phyloP scores from a whole-genome alignment of 1,284 basidiomycete species.

The Stygiomarasmius scandens region DNA sequence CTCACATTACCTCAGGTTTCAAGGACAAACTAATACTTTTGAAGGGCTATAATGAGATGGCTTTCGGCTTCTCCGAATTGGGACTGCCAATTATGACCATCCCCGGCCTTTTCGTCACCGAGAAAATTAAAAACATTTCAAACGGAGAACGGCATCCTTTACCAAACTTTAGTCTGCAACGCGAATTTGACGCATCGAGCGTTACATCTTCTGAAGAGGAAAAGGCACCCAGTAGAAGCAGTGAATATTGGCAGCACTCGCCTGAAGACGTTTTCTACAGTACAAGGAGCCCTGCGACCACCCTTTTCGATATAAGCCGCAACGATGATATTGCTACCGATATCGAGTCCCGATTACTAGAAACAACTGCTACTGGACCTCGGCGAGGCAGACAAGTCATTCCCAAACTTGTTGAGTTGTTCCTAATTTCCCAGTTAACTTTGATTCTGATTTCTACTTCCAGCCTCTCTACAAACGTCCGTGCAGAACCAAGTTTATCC shows the following conservation, averaged over 20 bases:
- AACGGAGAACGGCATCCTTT: constrained; percentile 12
- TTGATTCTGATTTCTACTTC: constrained; percentile 17
- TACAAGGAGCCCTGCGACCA: constrained; percentile 36
- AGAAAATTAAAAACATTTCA: constrained; percentile 40
- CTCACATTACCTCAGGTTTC: constrained; percentile 65
- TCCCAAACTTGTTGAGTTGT: constrained; percentile 51
- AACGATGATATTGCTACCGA: constrained; percentile 16
- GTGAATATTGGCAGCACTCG: not conserved
- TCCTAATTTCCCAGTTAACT: constrained; percentile 16
- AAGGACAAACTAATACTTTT: constrained; percentile 69
- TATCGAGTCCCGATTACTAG: constrained; percentile 24
- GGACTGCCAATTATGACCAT: constrained; percentile 56
- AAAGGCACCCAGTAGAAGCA: not conserved
- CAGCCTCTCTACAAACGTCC: constrained; percentile 59
- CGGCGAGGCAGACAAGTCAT: constrained; percentile 41
- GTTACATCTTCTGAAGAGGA: constrained; percentile 1
- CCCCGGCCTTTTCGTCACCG: constrained; percentile 62
- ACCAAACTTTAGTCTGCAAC: constrained; percentile 1
- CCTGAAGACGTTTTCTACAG: constrained; percentile 26
- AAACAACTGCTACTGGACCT: constrained; percentile 26
- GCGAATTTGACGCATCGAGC: not conserved
- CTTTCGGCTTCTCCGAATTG: constrained; percentile 58
- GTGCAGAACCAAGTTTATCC: constrained; percentile 13
- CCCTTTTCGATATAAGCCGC: constrained; percentile 33
- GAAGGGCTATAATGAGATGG: constrained; percentile 63